Evolutionary conservation across 164 flowering plant genomes (phyloP).

Genomic region (Liriodendron chinense): DNA sequence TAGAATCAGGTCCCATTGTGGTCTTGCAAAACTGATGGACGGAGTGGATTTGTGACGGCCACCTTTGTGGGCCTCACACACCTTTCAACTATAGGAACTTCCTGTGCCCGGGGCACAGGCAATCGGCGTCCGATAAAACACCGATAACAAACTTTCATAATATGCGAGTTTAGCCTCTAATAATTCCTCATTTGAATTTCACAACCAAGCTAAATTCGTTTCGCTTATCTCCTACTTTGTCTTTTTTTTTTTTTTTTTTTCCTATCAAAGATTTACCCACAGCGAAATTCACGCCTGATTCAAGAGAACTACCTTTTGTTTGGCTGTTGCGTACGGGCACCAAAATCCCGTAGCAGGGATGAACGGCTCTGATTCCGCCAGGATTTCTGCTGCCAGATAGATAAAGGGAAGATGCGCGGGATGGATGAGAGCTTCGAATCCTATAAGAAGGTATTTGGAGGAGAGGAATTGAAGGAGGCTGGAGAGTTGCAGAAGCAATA

Average conservation of each 20-base stretch:
- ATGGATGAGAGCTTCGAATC: neutral
- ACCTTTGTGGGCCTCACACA: too few species aligned
- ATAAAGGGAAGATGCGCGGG: neutral
- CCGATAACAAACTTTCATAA: too few species aligned
- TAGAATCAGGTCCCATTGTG: too few species aligned
- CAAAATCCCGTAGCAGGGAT: neutral
- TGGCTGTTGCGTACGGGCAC: neutral
- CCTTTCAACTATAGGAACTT: too few species aligned
- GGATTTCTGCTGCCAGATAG: neutral
- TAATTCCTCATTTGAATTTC: neutral
- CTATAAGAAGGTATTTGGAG: too few species aligned
- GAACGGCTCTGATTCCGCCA: neutral
- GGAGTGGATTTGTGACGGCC: too few species aligned
- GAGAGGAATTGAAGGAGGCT: too few species aligned
- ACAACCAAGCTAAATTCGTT: neutral
- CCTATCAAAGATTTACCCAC: neutral
- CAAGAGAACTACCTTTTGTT: neutral
- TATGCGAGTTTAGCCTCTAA: neutral
- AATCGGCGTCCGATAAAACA: too few species aligned
- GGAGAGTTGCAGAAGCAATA: too few species aligned
- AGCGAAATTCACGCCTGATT: neutral
- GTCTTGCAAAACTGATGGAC: too few species aligned
- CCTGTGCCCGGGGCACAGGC: too few species aligned
- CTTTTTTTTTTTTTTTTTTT: neutral
- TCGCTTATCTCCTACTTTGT: neutral